Evolutionary conservation across 176 grass and related monocot genomes (phyloP).

Genomic region (Saccharum officinarum): DNA sequence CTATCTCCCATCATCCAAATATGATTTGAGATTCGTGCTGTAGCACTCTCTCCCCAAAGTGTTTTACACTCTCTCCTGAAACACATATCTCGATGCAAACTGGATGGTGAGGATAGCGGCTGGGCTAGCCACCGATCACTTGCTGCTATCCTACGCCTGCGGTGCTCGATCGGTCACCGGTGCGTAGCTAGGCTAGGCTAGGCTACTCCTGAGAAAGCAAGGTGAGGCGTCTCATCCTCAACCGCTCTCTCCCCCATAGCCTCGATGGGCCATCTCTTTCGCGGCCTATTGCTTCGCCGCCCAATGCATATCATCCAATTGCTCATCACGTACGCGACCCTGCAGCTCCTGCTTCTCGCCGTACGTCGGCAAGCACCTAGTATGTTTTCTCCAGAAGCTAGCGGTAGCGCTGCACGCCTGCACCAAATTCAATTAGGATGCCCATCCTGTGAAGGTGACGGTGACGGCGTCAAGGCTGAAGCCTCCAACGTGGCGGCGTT

Average conservation of each 20-base stretch:
- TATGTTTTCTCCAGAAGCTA: not conserved
- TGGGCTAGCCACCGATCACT: not conserved
- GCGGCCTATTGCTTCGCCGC: not conserved
- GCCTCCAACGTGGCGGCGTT: not conserved
- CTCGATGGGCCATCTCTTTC: not conserved
- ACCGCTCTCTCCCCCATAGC: not conserved
- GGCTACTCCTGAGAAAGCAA: not conserved
- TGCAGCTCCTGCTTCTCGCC: not conserved
- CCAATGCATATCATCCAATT: not conserved
- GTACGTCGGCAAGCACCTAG: not conserved
- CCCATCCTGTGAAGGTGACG: not conserved
- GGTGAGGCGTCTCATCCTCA: constrained; percentile 11
- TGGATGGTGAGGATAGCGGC: too few species aligned
- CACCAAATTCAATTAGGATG: not conserved
- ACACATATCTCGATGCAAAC: too few species aligned
- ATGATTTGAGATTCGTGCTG: too few species aligned
- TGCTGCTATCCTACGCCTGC: not conserved
- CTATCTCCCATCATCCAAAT: too few species aligned
- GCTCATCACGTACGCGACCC: not conserved
- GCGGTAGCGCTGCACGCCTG: not conserved
- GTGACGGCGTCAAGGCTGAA: not conserved
- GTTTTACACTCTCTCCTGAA: too few species aligned
- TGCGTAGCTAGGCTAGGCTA: not conserved
- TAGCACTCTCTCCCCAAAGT: too few species aligned
- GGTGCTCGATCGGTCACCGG: not conserved